Conservation (phyloP, 2,329 filamentous ascomycete species). For the Ophiognomonia clavigignenti-juglandacearum region DNA sequence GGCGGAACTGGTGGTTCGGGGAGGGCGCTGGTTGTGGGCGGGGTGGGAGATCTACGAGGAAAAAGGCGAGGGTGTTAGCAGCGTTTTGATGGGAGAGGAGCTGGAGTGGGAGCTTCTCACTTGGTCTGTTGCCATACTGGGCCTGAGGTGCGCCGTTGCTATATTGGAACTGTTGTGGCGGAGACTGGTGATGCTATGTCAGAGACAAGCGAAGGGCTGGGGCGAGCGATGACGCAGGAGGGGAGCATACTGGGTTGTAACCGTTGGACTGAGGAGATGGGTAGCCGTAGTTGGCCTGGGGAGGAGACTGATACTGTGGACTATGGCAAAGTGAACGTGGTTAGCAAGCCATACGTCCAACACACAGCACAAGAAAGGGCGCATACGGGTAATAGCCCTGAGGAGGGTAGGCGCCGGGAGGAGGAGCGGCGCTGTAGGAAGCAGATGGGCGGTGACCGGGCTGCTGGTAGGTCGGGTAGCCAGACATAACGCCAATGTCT, state of each 20-base stretch:
- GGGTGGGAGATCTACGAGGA: constrained; percentile 17
- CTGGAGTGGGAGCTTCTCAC: constrained; percentile 28
- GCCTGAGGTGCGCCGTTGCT: constrained; percentile 31
- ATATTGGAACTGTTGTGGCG: constrained; percentile 39
- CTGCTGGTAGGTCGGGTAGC: constrained; percentile 51
- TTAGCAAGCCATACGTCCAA: constrained; percentile 14
- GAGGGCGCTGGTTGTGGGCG: no score
- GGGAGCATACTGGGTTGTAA: constrained; percentile 33
- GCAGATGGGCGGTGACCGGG: background rate
- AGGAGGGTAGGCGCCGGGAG: constrained; percentile 13
- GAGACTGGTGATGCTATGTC: constrained; percentile 26
- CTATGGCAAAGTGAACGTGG: constrained; percentile 20
- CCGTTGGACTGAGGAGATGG: constrained; percentile 22
- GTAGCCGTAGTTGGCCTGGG: constrained; percentile 34
- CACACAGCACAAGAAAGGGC: constrained; percentile 4
- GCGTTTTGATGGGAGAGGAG: background rate
- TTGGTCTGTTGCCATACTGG: constrained; percentile 43
- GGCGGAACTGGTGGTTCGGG: constrained; percentile 51
- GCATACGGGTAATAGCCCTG: constrained; percentile 17
- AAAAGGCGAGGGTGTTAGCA: background rate
- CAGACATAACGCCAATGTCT: constrained; percentile 46
- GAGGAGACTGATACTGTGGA: constrained; percentile 41
- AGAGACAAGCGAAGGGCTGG: background rate
- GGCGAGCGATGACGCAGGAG: background rate
- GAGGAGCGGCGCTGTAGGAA: constrained; percentile 16